Evolutionary conservation across 768 basidiomycete genomes (phyloP), one percentile per base, ranked within the genome.

Genomic region (Pulveroboletus sp.): DNA sequence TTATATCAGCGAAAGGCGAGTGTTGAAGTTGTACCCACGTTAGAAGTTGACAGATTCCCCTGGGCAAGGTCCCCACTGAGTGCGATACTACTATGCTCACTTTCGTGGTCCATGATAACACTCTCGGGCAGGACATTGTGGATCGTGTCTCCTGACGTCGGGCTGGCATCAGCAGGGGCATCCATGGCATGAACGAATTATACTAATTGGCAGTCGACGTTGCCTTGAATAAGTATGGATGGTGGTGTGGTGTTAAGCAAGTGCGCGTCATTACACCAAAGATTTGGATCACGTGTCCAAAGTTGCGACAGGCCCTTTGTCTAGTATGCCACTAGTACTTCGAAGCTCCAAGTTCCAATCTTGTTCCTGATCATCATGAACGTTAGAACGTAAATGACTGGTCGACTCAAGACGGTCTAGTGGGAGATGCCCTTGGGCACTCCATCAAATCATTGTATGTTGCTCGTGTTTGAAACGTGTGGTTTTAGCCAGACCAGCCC

Each of bases 221-320:
- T 17, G 35, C 21, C 20, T 37, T 12, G 17, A 41, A 24, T 29
- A 7, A n/a, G n/a, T n/a, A n/a, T n/a, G n/a, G n/a, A 37, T 16
- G 50, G 6, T 42, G 31, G 23, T 51, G 45, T 25, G 27, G 27
- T 38, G 17, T 12, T 11, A 24, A 40, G n/a, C 34, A 40, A 29
- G 40, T 34, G 31, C n/a, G 27, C 2, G 12, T n/a, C 29, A 33
- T 23, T 37, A 9, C 20, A 32, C 11, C 33, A 23, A 5, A 36
- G 21, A 34, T 3, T 11, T 3, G 10, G 11, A 41, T 62, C 59
- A 61, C 59, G 59, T 61, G 59, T 31, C 21, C 12, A 7, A n/a
- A 40, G 42, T 31, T 38, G 13, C n/a, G n/a, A n/a, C n/a, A n/a
- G n/a, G n/a, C n/a, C n/a, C n/a, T n/a, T n/a, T n/a, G n/a, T n/a